Base-by-base conservation (phyloP, 2,329 filamentous ascomycete genomes). In the Exophiala calicioides region DNA sequence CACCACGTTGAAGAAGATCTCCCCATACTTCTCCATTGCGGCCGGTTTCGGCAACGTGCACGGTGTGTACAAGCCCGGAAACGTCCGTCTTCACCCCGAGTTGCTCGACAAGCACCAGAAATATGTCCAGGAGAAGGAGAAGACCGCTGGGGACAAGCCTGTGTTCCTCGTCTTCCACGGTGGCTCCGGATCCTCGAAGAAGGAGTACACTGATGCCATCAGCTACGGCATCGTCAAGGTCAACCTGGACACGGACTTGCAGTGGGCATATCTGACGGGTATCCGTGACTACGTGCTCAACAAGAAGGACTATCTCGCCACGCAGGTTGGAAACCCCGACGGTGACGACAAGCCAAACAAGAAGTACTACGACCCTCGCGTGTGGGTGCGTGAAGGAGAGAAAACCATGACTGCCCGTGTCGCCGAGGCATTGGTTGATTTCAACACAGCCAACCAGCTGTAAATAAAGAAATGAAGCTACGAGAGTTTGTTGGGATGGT, bases 101-200 rank as follows among this genome's bases (percentile, higher is more conserved):
- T 85, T 98, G 41, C 87, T 98, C 63, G 81, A 82, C 72, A 96
- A 97, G 86, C 93, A 98, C 83, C 93, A 98, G 79, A 79, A 79
- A 57, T 89, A 86, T 72, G 88, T 96, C 71, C 82, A 88, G 73
- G 82, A 91, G 73, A 81, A 94, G 78, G 82, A 85, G 58, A 71
- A 73, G 59, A 74, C 80, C 63, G 75, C 79, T 62, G 81, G 87
- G 58, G 80, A 87, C 67, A 96, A 96, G 85, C 93, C 93, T 60
- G 88, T 97, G 67, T 97, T 90, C 84, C 89, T 98, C 65, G 93
- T 98, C 71, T 98, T 98, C 86, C 93, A 98, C 81, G 93, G 93
- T 65, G 93, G 93, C 64, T 95, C 88, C 57, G 93, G 93, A 60
- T 94, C 88, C 58, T 79, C 80, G 69, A 94, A 95, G 79, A 73